A percentile compares a stretch with the other conserved stretches of the same genome.
These are phyloP conservation scores for Quaeritorhiza haematococci DNA, from an alignment of 371 early-diverging fungal species.

Conservation along the genomic window DNA sequence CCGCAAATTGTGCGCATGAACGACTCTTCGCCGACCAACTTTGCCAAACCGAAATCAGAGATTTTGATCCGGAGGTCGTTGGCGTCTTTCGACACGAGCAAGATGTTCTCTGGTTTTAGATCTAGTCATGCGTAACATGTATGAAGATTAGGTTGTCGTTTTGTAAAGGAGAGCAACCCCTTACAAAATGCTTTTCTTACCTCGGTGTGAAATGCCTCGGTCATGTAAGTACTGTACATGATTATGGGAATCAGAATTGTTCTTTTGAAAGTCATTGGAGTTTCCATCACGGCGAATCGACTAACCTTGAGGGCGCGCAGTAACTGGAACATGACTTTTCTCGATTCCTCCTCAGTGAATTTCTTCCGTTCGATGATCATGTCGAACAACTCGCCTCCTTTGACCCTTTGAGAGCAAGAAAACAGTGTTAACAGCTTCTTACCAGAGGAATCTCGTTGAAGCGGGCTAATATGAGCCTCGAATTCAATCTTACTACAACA, in stretches of 20 bases:
- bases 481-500: background rate
- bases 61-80: conserved; percentile 27
- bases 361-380: conserved; percentile 11
- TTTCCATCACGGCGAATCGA: too few relatives aligned
- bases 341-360: conserved; percentile 22
- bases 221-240: conserved; percentile 59
- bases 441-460: background rate
- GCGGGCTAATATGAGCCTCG: too few relatives aligned
- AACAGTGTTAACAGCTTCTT: background rate
- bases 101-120: conserved; percentile 38
- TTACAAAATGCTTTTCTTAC: conserved; percentile 51
- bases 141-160: background rate
- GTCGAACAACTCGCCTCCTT: conserved; percentile 30
- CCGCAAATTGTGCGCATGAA: conserved; percentile 33
- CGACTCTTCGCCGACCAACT: conserved; percentile 26
- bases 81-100: conserved; percentile 17
- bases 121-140: background rate
- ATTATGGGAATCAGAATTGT: too few relatives aligned
- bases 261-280: too few relatives aligned
- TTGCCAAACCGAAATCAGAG: conserved; percentile 38
- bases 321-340: conserved; percentile 51
- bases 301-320: conserved; percentile 63
- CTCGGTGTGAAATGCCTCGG: conserved; percentile 70
- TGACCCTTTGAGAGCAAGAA: conserved; percentile 28
- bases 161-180: background rate